Percentiles rank a stretch among this genome's conserved stretches.
Conservation (phyloP, 176 grass and related monocot genomes). For the Carex myosuroides region DNA sequence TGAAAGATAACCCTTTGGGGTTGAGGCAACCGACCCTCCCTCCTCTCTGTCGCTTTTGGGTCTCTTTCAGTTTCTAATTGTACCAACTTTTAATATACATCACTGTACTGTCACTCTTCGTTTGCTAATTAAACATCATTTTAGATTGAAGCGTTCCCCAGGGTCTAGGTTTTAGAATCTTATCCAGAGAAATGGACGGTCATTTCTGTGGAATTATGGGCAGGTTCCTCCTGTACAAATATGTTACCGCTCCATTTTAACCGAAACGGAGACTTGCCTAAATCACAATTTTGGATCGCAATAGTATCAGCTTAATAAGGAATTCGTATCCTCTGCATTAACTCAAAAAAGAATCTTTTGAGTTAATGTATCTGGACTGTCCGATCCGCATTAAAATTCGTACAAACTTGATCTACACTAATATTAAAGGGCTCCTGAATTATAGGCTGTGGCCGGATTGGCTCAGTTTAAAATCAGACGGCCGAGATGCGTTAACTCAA, state of each 20-base stretch:
- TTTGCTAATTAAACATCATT: not conserved
- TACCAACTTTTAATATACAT: slow-evolving; percentile 3
- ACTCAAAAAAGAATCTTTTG: no score
- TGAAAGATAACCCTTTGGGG: not conserved
- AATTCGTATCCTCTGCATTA: no score
- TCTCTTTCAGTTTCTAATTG: slow-evolving; percentile 11
- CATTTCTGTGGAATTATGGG: not conserved
- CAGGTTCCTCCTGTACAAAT: not conserved
- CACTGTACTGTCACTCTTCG: slow-evolving; percentile 12
- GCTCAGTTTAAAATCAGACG: no score
- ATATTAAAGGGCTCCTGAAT: no score
- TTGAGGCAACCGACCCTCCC: not conserved
- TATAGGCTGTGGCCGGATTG: no score
- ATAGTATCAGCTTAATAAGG: no score
- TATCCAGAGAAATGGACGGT: not conserved
- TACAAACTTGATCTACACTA: no score
- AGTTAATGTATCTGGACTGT: no score
- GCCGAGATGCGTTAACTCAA: no score
- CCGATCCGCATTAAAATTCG: no score
- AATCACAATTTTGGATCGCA: no score
- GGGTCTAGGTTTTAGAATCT: slow-evolving; percentile 4
- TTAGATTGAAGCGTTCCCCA: not conserved
- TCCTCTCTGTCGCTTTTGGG: not conserved
- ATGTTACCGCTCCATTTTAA: not conserved
- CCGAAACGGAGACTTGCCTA: not conserved